Evolutionary conservation across 2,329 filamentous ascomycete species (phyloP).

Genomic region (Colletotrichum chlorophyti): DNA sequence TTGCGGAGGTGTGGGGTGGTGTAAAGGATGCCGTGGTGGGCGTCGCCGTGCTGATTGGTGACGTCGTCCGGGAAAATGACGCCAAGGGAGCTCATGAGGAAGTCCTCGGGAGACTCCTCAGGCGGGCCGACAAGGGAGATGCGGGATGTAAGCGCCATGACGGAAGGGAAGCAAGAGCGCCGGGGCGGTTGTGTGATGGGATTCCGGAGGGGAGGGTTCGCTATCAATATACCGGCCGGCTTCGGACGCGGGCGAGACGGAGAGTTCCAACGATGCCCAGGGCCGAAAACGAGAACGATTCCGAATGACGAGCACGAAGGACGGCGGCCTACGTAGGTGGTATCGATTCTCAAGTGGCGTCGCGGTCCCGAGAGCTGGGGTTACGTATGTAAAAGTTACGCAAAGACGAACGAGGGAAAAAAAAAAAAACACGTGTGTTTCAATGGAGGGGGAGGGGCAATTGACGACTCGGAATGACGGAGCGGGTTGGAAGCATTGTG

Average conservation of each 20-base stretch:
- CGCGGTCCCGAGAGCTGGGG: not conserved
- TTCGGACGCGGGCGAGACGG: not conserved
- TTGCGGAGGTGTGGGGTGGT: constrained; percentile 56
- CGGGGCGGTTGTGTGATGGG: not conserved
- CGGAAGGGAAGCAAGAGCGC: constrained; percentile 5
- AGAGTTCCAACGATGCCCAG: not conserved
- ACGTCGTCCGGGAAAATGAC: constrained; percentile 74
- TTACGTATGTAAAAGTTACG: not conserved
- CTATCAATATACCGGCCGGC: not conserved
- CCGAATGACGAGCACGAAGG: not conserved
- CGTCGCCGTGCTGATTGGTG: constrained; percentile 70
- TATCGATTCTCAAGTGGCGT: not conserved
- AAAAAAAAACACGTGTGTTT: not conserved
- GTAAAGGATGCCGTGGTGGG: constrained; percentile 65
- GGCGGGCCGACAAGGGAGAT: constrained; percentile 48
- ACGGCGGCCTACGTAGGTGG: not conserved
- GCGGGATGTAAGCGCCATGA: constrained; percentile 54
- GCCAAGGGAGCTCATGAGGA: constrained; percentile 63
- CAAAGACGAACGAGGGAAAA: not conserved
- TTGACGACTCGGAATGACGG: not conserved
- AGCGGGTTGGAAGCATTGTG: not conserved
- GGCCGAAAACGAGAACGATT: not conserved
- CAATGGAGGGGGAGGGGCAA: not conserved
- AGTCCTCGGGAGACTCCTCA: constrained; percentile 60
- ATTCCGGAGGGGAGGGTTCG: not conserved